Evolutionary conservation across 106 monocot species (phyloP).

Genomic region (Posidonia australis): DNA sequence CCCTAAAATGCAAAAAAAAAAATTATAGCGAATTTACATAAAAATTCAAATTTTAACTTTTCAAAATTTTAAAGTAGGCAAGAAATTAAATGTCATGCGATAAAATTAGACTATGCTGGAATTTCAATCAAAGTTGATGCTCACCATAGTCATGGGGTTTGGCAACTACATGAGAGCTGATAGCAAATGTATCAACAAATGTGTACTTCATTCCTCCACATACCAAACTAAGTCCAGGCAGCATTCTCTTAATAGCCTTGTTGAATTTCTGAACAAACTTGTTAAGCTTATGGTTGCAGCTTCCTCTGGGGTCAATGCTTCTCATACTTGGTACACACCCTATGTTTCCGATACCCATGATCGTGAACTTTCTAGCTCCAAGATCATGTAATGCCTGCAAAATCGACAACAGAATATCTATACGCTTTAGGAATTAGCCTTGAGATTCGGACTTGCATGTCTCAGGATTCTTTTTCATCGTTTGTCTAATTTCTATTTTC

Average conservation of each 20-base stretch:
- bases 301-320: background rate
- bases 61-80: no score
- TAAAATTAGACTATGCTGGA: no score
- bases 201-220: conserved; percentile 2
- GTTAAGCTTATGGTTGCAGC: conserved; percentile 9
- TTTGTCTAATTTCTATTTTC: no score
- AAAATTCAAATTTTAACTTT: background rate
- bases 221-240: conserved; percentile 1
- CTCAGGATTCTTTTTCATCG: no score
- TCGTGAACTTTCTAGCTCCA: conserved; percentile 18
- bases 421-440: background rate
- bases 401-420: no score
- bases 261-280: background rate
- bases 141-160: conserved; percentile 5
- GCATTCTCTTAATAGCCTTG: background rate
- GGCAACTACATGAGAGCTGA: background rate
- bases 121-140: background rate
- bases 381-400: conserved; percentile 16
- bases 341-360: conserved; percentile 3
- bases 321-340: conserved; percentile 15
- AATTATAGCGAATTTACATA: background rate
- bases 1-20: background rate
- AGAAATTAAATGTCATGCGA: background rate
- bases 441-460: background rate
- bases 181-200: background rate